Base-by-base conservation (phyloP, 78 protist species). In the Polysphondylium violaceum region DNA sequence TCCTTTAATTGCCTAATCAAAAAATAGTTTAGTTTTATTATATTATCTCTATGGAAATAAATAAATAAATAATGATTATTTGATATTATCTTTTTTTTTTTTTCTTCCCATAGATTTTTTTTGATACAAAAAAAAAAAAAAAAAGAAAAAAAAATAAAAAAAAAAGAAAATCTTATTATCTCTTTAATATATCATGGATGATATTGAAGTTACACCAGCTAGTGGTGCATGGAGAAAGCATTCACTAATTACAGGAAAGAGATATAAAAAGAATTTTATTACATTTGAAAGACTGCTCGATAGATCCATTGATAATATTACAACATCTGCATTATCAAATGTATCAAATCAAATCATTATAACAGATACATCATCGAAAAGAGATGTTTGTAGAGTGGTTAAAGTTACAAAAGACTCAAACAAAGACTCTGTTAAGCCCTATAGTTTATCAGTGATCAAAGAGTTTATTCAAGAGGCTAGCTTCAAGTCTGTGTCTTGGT, bases 281-380 rank as follows among this genome's bases (percentile, higher is more conserved):
- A 58, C 47, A 23, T 69, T 69, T 58, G 79, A 59, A 36, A 23
- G 38, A 36, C 33, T 83, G 27, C 11, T 14, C 6, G 91, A 83
- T 69, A 69, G 79, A 14, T 51, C 91, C 6, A 69, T 83, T 7
- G 91, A 83, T 55, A 58, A 83, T 69, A 83, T 83, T 21, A 40
- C 91, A 58, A 59, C 43, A 23, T 69, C 79, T 2, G n/a, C 73
- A 16, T 35, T 31, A 19, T 67, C 60, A 17, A 83, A 83, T 69
- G 79, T 83, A 58, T 8, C 78, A n/a, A 67, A 69, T 58, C 91
- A 83, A 27, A 69, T 83, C 19, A 40, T 83, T n/a, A 55, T 83
- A 38, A 23, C 74, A 55, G 91, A 83, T 83, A 83, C 91, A 55
- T 59, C 91, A 63, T 19, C 73, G 9, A 83, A 69, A 56, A 69